Base-by-base conservation (phyloP, 2,329 filamentous ascomycete genomes). In the Diatrype stigma region DNA sequence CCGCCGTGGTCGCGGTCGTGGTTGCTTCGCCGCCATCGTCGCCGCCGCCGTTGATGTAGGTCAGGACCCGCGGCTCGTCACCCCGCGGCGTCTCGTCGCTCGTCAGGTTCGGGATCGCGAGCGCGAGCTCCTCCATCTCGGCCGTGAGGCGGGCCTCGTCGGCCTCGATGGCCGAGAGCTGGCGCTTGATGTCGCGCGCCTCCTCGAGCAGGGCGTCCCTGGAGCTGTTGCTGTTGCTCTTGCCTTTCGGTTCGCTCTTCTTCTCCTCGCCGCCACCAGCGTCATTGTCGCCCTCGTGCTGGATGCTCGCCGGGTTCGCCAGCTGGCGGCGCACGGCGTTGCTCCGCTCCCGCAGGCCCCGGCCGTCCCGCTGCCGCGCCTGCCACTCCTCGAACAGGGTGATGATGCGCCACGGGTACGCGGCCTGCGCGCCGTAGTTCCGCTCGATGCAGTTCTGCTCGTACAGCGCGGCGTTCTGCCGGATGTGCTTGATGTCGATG, bases 401-500 rank as follows among this genome's bases (percentile, higher is more conserved):
- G 48, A 73, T 70, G 60, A 88, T 87, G 49, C 72, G 77, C 8
- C 71, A 67, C 0, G 85, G 82, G 59, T 84, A 76, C 14, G 69
- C 62, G 35, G 79, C 73, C 56, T 82, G 79, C 23, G 68, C 60
- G 52, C 67, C 77, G 72, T 96, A 96, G 68, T 96, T 96, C 60
- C 94, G 85, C 59, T 91, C 86, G 53, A 87, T 67, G 70, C 90
- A 96, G 65, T 95, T 97, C 58, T 86, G 77, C 60, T 87, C 81
- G 75, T 96, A 89, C 16, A 95, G 78, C 14, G 86, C 82, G 16
- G 88, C 83, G 70, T 95, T 89, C 64, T 90, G 81, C 51, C 92
- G 91, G 67, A 99, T 96, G 72, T 94, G 87, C 68, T 90, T 93
- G 66, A 96, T 80, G 73, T 96, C 88, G 58, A 95, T 80, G 45